Evolutionary conservation across 208 protist genomes (phyloP), one percentile per base, ranked within the genome.

Genomic region (Leishmania tarentolae): DNA sequence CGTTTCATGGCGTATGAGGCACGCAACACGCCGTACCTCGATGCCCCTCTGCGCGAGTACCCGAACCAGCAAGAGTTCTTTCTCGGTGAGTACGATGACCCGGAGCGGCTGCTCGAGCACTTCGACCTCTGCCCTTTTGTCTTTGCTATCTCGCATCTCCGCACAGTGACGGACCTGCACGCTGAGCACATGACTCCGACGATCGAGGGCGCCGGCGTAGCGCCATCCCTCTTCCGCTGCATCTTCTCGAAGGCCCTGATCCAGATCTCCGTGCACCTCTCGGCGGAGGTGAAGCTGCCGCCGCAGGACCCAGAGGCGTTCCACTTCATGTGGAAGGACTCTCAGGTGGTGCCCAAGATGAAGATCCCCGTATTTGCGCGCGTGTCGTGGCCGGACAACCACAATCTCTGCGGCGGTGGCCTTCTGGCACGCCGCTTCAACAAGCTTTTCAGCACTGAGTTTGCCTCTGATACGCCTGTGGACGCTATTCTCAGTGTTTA

Each of bases 231-330:
- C 40, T 98, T 90, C 82, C 95, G 95, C 78, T 96, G 92, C 77
- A 86, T 95, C 70, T 96, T 86, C 86, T 97, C 95, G 46, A 98
- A 98, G 82, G 86, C 95, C 13, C 85, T 98, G 28, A 63, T 98
- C n/a, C 88, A 94, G 72, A 79, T 97, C 24, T 90, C 91, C 42
- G 95, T 98, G 76, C 88, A 95, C 80, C 93, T 98, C 47, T 97
- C 95, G 31, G 92, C 95, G 1, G 93, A 97, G 89, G 95, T 98
- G 68, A 97, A 97, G 85, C 87, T 98, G 73, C 95, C 95, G 1
- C 93, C 95, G 73, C 93, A 96, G 76, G 95, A 98, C 85, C 90
- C 90, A 17, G 92, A 97, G 76, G 90, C 83, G 0, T 96, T 98
- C 76, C 76, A 87, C 42, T 94, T 95, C 44, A 70, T 98, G 59